Evolutionary conservation across 352 stramenopile genomes (phyloP), one percentile per base, ranked within the genome.

Genomic region (Globisporangium iwayamae): DNA sequence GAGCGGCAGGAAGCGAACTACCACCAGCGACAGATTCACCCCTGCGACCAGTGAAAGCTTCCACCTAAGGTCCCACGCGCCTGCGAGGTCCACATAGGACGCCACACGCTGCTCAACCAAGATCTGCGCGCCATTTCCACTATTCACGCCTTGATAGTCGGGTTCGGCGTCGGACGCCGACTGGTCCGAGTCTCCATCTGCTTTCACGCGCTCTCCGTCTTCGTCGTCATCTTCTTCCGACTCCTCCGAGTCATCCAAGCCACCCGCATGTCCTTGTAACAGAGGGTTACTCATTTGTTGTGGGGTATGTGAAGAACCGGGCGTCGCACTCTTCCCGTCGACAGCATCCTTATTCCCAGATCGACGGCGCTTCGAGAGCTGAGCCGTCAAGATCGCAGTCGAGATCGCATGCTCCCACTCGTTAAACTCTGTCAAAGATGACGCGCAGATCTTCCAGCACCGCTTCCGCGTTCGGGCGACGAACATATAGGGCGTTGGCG

Each of bases 351-450:
- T 56, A 67, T 66, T 6, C 60, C 76, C 9, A 50, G 70, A 25
- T 56, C 63, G 39, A 67, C 47, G 54, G 20, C 66, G 78, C 16
- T 79, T 76, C 43, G 77, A 85, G 1, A 85, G 69, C 55, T 91
- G 78, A 3, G 78, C 73, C 22, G 73, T 71, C 43, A 91, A 64
- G 45, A 91, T 89, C 3, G 75, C 78, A 9, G 80, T 91, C 13
- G 82, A 89, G 54, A 91, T 89, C n/a, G 76, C 82, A 47, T 86
- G 81, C 47, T 91, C 82, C 82, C 82, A 91, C 32, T 83, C 79
- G 43, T 82, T 85, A 60, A 81, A 86, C 53, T 91, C 78, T 7
- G 48, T 67, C 34, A 81, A 64, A 1, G 80, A 81, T 8, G 75
- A 65, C 1, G 82, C 75, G 48, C 82, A 91, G 25, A 91, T 75